Evolutionary conservation across 148 eudicot genomes (phyloP), one percentile per base, ranked within the genome.

Genomic region (Vaccinium myrtillus): DNA sequence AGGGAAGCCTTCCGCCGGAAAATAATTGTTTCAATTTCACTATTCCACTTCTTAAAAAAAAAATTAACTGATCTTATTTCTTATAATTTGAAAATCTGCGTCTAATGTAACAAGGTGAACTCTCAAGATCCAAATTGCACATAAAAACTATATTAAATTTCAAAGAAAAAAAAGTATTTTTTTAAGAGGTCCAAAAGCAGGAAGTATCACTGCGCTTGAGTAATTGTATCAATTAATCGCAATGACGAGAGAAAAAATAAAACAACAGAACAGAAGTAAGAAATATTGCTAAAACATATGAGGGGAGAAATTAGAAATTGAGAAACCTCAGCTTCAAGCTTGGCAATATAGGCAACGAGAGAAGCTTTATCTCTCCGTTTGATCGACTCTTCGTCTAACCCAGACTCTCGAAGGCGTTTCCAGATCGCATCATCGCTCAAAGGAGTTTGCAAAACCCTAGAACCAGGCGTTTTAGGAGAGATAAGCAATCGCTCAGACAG

Each of bases 351-450:
- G 16, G 97, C 97, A 32, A 94, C 92, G 23, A 96, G 97, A 75
- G 99, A 91, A 43, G 98, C 93, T 75, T 96, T 96, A 87, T 96
- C 99, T 56, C 98, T 88, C 27, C 97, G 93, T 46, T 94, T 94
- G 87, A 96, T 90, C 0, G 97, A 92, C 49, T 93, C 97, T 79
- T 96, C 95, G 74, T 94, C 95, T 51, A 96, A 90, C 0, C 97
- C 95, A 6, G 97, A 90, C 43, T 96, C 98, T 51, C 87, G 83
- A 43, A 94, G 91, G 15, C 95, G 91, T 49, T 85, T 92, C 98
- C 95, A 96, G 56, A 94, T 92, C 36, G 89, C 78, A 12, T 96
- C 95, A 77, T 94, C 97, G 81, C 88, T 89, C 61, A 90, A 82
- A 23, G 92, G 93, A 53, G 85, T 83, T 27, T 84, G 85, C 82